phyloP scores from a whole-genome alignment of 2,329 filamentous ascomycete species.

The Fusarium cicatricum region DNA sequence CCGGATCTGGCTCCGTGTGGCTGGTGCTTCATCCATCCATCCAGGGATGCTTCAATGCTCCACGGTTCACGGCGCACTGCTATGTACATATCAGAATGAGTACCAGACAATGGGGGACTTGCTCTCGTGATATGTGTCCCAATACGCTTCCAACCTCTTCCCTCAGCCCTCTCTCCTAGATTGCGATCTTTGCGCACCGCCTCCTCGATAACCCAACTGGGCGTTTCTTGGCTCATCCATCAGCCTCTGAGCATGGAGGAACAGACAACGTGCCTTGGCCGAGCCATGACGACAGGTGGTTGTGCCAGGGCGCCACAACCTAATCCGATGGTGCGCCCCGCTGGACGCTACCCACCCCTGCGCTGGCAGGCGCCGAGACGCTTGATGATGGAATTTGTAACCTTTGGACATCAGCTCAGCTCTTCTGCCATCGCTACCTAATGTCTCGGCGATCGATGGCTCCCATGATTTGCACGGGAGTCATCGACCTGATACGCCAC shows the following conservation, averaged over 20 bases:
- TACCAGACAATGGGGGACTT: too few species aligned
- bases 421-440: slow-evolving; percentile 1
- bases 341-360: slow-evolving; percentile 24
- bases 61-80: too few species aligned
- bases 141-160: too few species aligned
- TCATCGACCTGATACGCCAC: slow-evolving; percentile 3
- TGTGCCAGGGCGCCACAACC: slow-evolving; percentile 24
- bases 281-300: slow-evolving; percentile 29
- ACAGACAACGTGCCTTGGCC: slow-evolving; percentile 29
- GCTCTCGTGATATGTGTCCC: too few species aligned
- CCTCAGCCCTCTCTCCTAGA: too few species aligned
- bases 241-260: slow-evolving; percentile 31
- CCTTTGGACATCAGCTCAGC: slow-evolving; percentile 2
- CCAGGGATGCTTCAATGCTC: too few species aligned
- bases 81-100: too few species aligned
- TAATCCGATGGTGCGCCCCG: slow-evolving; percentile 21
- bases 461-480: slow-evolving; percentile 15
- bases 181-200: too few species aligned
- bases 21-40: too few species aligned
- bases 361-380: slow-evolving; percentile 6
- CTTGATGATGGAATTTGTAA: slow-evolving; percentile 14
- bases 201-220: not conserved
- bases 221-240: slow-evolving; percentile 17
- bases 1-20: too few species aligned
- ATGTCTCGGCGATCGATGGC: slow-evolving; percentile 12